These are phyloP conservation scores for Mycena haematopus DNA, from an alignment of 768 basidiomycete species.

Conservation along the genomic window DNA sequence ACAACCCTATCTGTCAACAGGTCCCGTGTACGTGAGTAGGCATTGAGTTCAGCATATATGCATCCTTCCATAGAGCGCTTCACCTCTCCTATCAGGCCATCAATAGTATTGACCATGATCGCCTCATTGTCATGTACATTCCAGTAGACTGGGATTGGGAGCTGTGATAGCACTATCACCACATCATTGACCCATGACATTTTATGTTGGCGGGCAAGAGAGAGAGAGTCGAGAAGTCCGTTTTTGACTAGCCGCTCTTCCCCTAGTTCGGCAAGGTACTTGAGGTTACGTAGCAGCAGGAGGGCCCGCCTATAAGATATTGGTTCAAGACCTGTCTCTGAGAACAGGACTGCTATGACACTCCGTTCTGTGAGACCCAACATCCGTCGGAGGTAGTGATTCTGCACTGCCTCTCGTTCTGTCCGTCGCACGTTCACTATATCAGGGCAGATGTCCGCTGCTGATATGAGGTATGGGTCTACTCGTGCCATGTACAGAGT, in stretches of 20 bases:
- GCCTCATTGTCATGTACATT: neutral
- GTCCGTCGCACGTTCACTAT: neutral
- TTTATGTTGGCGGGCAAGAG: neutral
- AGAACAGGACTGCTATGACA: constrained; percentile 7
- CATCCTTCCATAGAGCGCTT: constrained; percentile 1
- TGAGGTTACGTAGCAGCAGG: constrained; percentile 2
- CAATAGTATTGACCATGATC: neutral
- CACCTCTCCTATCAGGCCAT: neutral
- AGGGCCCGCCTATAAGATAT: neutral
- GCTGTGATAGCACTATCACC: neutral
- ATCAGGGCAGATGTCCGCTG: constrained; percentile 12
- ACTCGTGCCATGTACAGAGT: constrained; percentile 20
- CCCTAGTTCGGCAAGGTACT: neutral
- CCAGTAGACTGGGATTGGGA: constrained; percentile 11
- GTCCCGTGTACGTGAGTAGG: constrained; percentile 7
- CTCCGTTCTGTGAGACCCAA: constrained; percentile 9
- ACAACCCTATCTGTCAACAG: neutral
- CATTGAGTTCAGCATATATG: constrained; percentile 7
- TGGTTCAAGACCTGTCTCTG: constrained; percentile 9
- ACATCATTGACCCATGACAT: constrained; percentile 16
- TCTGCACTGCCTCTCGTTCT: constrained; percentile 10
- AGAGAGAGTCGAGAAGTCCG: neutral
- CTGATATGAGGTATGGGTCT: constrained; percentile 13
- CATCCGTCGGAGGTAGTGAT: constrained; percentile 12
- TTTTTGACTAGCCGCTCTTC: neutral